Percentiles rank a stretch among this genome's conserved stretches.
phyloP scores from a whole-genome alignment of 2,329 filamentous ascomycete species.

The Aspergillus tubingensis region DNA sequence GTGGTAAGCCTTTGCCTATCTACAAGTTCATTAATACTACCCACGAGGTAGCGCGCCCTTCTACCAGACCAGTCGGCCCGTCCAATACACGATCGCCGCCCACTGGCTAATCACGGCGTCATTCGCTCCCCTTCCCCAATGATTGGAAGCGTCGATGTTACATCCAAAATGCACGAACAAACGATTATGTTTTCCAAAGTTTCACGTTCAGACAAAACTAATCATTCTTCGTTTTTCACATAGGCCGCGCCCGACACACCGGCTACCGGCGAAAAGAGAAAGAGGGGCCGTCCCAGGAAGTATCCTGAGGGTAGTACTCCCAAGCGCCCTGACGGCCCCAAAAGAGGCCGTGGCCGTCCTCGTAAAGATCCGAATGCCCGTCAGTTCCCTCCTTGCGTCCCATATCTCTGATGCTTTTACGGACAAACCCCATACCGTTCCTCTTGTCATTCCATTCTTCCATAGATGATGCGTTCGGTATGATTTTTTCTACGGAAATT shows the following conservation, averaged over 20 bases:
- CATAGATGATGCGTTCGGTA: not conserved
- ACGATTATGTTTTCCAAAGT: not conserved
- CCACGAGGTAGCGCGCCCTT: conserved; percentile 19
- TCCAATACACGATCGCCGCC: conserved; percentile 15
- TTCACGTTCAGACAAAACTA: not conserved
- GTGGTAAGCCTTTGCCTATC: conserved; percentile 16
- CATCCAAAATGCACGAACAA: not conserved
- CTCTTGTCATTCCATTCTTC: not conserved
- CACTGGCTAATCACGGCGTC: conserved; percentile 9
- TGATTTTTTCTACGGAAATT: not conserved
- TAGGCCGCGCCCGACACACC: conserved; percentile 21
- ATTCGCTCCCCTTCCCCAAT: not conserved
- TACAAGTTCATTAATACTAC: not conserved
- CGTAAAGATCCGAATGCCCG: conserved; percentile 25
- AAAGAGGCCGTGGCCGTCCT: conserved; percentile 37
- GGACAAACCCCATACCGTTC: not conserved
- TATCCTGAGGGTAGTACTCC: conserved; percentile 27
- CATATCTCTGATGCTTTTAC: not conserved
- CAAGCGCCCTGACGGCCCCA: conserved; percentile 30
- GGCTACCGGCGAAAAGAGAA: conserved; percentile 33
- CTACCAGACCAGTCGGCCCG: conserved; percentile 5
- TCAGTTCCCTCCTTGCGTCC: not conserved
- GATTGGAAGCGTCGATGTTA: not conserved
- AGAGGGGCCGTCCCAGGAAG: conserved; percentile 39
- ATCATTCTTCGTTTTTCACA: not conserved